Percentiles rank a stretch among this genome's conserved stretches.
Conservation (phyloP, 164 flowering plant species). For the Stephania yunnanensis region DNA sequence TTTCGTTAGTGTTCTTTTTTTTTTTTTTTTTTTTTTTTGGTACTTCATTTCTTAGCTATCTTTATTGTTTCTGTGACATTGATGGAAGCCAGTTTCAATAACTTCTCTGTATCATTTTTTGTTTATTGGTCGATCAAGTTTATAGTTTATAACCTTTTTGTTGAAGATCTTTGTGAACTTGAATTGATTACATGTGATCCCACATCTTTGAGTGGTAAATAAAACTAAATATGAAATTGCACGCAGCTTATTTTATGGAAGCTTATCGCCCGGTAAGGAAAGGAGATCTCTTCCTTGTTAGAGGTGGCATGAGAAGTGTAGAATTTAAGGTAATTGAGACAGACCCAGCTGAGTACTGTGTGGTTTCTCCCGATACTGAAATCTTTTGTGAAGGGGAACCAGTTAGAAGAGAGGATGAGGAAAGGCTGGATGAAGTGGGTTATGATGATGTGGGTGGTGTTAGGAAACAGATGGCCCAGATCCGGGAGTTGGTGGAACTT, state of each 20-base stretch:
- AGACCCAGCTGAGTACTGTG: constrained; percentile 84
- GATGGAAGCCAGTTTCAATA: background rate
- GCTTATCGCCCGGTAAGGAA: constrained; percentile 87
- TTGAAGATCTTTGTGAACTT: background rate
- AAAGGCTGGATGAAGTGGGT: constrained; percentile 76
- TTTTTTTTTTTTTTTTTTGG: background rate
- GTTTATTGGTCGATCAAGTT: background rate
- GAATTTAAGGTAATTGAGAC: constrained; percentile 88
- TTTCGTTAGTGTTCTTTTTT: background rate
- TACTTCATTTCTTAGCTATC: background rate
- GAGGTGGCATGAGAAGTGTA: constrained; percentile 90
- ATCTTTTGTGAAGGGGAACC: constrained; percentile 92
- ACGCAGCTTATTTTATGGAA: constrained; percentile 83
- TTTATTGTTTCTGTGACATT: no score
- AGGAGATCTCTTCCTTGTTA: constrained; percentile 80
- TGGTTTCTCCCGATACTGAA: constrained; percentile 86
- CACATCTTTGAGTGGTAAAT: background rate
- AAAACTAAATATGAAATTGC: background rate
- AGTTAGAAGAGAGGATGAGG: constrained; percentile 75
- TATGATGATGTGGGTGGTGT: constrained; percentile 99
- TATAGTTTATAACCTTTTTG: background rate
- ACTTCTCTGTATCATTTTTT: background rate
- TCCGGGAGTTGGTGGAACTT: constrained; percentile 77
- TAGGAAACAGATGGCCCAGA: constrained; percentile 91
- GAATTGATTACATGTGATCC: background rate